A percentile compares a stretch with the other conserved stretches of the same genome.
These are phyloP conservation scores for Russula sp. DNA, from an alignment of 768 basidiomycete genomes.

Conservation along the genomic window DNA sequence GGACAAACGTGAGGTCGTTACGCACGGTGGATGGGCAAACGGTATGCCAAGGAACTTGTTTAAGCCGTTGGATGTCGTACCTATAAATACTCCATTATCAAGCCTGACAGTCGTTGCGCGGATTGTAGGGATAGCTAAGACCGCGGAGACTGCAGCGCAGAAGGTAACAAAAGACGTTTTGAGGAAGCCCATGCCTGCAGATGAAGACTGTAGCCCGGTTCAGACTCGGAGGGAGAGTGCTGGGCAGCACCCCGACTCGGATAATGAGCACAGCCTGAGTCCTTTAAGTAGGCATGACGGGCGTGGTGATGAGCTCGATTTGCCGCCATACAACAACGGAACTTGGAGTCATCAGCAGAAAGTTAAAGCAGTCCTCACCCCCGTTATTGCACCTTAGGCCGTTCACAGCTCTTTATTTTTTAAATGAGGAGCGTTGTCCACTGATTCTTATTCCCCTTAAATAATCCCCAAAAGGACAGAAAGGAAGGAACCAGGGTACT, in stretches of 20 bases:
- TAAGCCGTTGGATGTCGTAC: slow-evolving; percentile 25
- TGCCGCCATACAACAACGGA: too few relatives aligned
- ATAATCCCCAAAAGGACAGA: too few relatives aligned
- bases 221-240: neutral
- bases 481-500: too few relatives aligned
- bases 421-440: too few relatives aligned
- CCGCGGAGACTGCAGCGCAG: neutral
- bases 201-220: neutral
- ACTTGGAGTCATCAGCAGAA: too few relatives aligned
- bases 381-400: too few relatives aligned
- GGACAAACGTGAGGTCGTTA: neutral
- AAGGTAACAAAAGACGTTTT: neutral
- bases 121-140: neutral
- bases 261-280: too few relatives aligned
- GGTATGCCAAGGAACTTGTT: slow-evolving; percentile 37
- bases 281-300: too few relatives aligned
- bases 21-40: slow-evolving; percentile 37
- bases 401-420: too few relatives aligned
- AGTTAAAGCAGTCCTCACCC: too few relatives aligned
- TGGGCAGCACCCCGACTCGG: neutral
- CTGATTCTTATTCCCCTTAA: too few relatives aligned
- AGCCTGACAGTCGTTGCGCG: slow-evolving; percentile 25
- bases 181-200: neutral
- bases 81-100: slow-evolving; percentile 29
- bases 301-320: too few relatives aligned